Conservation (phyloP, 1,284 basidiomycete genomes). For the Ganoderma boninense region DNA sequence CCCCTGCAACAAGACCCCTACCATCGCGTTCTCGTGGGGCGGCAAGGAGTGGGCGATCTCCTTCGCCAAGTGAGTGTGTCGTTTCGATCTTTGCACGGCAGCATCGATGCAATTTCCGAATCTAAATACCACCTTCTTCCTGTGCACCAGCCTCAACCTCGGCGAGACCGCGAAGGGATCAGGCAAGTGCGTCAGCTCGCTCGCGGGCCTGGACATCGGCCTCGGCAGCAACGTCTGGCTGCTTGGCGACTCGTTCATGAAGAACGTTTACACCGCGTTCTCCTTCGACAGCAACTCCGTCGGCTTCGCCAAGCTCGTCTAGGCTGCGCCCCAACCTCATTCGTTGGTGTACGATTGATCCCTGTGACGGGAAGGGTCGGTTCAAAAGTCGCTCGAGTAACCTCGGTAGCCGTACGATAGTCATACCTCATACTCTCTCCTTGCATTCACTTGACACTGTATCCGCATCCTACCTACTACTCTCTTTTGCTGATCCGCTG, state of each 20-base stretch:
- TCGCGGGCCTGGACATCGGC: slow-evolving; percentile 38
- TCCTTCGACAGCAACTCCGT: slow-evolving; percentile 36
- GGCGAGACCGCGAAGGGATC: slow-evolving; percentile 34
- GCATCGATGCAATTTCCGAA: too few relatives aligned
- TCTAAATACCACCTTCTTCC: too few relatives aligned
- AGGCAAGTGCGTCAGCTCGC: slow-evolving; percentile 38
- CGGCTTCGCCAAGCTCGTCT: slow-evolving; percentile 37
- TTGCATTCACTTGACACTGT: not conserved
- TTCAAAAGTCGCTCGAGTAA: too few relatives aligned
- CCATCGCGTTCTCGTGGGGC: slow-evolving; percentile 43
- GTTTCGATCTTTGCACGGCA: too few relatives aligned
- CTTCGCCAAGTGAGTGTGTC: slow-evolving; percentile 36
- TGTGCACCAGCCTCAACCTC: slow-evolving; percentile 38
- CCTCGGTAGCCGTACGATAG: not conserved
- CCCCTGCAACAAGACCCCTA: slow-evolving; percentile 40
- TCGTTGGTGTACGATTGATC: not conserved
- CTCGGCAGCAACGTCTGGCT: slow-evolving; percentile 41
- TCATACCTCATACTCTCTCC: too few relatives aligned
- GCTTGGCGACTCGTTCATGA: slow-evolving; percentile 41
- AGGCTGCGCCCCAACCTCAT: not conserved
- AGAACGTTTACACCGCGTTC: slow-evolving; percentile 40
- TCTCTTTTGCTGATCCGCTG: not conserved
- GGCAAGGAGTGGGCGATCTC: slow-evolving; percentile 42
- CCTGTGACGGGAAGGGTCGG: too few relatives aligned
- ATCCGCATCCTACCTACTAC: not conserved